Conservation (phyloP, 1,284 basidiomycete genomes). For the Omphalotus olearius region DNA sequence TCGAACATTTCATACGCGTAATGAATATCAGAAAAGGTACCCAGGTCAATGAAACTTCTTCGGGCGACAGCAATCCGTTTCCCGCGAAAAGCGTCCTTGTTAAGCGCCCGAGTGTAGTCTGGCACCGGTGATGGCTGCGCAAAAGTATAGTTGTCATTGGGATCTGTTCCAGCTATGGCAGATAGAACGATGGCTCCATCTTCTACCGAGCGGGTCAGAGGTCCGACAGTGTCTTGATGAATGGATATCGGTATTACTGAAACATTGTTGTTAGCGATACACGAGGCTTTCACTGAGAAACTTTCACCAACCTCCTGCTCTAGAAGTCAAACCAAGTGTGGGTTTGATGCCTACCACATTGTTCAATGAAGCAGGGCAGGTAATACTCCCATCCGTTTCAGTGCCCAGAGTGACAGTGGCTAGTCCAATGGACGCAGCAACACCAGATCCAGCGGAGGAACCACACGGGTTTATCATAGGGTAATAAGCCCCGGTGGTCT, state of each 20-base stretch:
- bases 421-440: constrained; percentile 62
- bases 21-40: constrained; percentile 29
- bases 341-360: constrained; percentile 6
- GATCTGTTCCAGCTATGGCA: constrained; percentile 55
- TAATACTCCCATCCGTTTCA: constrained; percentile 65
- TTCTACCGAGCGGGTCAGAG: constrained; percentile 51
- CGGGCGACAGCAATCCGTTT: constrained; percentile 59
- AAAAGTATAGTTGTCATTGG: constrained; percentile 58
- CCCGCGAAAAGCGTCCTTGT: constrained; percentile 44
- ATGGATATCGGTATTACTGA: constrained; percentile 28
- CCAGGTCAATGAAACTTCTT: constrained; percentile 35
- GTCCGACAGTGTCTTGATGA: constrained; percentile 62
- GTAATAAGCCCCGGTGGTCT: constrained; percentile 56
- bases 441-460: constrained; percentile 61
- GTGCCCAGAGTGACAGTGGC: constrained; percentile 53
- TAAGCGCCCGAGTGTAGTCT: constrained; percentile 50
- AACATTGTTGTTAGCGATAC: no score
- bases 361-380: not conserved
- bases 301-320: constrained; percentile 1
- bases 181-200: constrained; percentile 59
- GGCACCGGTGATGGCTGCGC: constrained; percentile 50
- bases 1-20: constrained; percentile 46
- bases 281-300: no score
- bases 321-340: constrained; percentile 4
- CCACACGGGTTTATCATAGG: constrained; percentile 59